Evolutionary conservation across 352 stramenopile species (phyloP).

Genomic region (Aphanomyces euteiches): DNA sequence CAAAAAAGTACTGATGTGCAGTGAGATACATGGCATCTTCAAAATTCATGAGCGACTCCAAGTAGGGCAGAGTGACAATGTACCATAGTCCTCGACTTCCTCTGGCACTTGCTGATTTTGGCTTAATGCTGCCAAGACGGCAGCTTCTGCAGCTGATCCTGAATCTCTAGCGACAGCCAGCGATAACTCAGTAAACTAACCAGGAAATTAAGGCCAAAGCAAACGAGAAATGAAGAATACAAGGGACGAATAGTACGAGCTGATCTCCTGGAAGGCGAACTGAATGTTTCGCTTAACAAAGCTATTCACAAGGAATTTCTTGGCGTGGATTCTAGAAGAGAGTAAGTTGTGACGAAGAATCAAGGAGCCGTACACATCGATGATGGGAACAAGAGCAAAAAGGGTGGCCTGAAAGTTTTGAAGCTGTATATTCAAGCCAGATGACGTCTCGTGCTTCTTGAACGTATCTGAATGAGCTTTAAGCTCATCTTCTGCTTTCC

Average conservation of each 20-base stretch:
- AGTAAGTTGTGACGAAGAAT: not conserved
- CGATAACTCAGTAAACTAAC: constrained; percentile 67
- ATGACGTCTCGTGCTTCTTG: constrained; percentile 38
- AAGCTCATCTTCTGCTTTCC: constrained; percentile 78
- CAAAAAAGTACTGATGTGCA: constrained; percentile 63
- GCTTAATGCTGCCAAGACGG: constrained; percentile 7
- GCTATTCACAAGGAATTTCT: constrained; percentile 73
- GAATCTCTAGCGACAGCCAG: constrained; percentile 51
- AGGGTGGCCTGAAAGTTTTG: constrained; percentile 73
- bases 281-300: constrained; percentile 70
- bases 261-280: constrained; percentile 84
- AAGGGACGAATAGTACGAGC: constrained; percentile 77
- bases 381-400: constrained; percentile 48
- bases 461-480: constrained; percentile 59
- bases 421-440: constrained; percentile 62
- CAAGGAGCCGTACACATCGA: constrained; percentile 40
- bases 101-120: not conserved
- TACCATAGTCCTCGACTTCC: not conserved
- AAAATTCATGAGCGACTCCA: not conserved
- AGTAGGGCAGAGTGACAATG: not conserved
- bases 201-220: not conserved
- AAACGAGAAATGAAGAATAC: not conserved
- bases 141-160: constrained; percentile 24
- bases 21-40: constrained; percentile 49
- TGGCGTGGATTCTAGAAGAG: constrained; percentile 34